These are phyloP conservation scores for Acacia concinna DNA, from an alignment of 331 rosid genomes.

Conservation along the genomic window DNA sequence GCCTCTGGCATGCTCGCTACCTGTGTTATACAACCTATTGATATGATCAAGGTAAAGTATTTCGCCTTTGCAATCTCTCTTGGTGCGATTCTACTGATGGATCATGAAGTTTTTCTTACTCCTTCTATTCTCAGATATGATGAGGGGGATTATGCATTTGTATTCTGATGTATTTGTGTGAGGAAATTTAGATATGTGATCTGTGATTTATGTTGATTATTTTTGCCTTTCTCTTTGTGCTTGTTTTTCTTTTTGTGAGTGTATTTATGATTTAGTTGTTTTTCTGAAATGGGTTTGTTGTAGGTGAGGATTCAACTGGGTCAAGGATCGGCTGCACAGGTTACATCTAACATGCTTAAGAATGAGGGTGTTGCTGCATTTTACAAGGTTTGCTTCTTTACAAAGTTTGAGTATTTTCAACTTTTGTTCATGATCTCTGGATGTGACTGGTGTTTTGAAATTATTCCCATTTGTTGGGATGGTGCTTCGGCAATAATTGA, in stretches of 20 bases:
- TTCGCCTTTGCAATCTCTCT: neutral
- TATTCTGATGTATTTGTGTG: neutral
- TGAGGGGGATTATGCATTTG: neutral
- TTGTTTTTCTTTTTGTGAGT: neutral
- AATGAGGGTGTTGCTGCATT: constrained; percentile 86
- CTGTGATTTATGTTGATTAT: neutral
- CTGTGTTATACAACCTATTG: constrained; percentile 91
- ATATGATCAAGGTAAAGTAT: constrained; percentile 82
- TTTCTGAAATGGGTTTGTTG: constrained; percentile 18
- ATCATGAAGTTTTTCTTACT: neutral
- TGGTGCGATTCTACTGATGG: neutral
- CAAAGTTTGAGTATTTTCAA: neutral
- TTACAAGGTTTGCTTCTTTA: constrained; percentile 64
- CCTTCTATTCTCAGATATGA: neutral
- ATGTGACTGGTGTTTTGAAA: neutral
- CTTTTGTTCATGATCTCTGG: neutral
- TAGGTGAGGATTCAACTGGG: constrained; percentile 99
- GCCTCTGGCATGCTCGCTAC: constrained; percentile 97
- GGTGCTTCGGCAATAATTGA: neutral
- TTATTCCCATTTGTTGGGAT: neutral
- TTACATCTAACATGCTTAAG: constrained; percentile 75
- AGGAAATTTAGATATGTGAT: constrained; percentile 29
- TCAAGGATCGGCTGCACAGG: constrained; percentile 82
- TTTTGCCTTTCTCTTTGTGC: neutral
- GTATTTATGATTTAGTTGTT: neutral